phyloP scores from a whole-genome alignment of 1,139 yeast genomes.

The Yamadazyma trypodendri region DNA sequence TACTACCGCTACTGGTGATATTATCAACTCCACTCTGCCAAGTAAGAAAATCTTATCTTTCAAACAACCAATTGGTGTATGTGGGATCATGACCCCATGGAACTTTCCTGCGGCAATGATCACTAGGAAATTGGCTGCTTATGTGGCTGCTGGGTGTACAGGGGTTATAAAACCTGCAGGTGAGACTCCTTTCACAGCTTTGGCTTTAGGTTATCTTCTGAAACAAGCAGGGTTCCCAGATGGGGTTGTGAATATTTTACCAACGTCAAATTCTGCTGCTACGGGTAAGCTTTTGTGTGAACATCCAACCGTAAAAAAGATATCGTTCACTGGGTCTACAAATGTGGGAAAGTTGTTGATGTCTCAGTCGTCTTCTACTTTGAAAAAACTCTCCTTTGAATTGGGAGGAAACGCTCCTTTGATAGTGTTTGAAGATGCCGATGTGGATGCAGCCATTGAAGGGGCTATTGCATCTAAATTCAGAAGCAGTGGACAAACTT shows the following conservation, averaged over 20 bases:
- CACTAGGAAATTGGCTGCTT: constrained; percentile 87
- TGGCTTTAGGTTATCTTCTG: constrained; percentile 73
- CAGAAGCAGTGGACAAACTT: constrained; percentile 83
- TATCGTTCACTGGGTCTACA: constrained; percentile 92
- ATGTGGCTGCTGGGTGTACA: constrained; percentile 91
- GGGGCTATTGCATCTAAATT: constrained; percentile 64
- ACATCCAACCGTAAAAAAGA: constrained; percentile 64
- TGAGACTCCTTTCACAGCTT: constrained; percentile 85
- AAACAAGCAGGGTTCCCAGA: constrained; percentile 84
- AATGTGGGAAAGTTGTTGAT: constrained; percentile 76
- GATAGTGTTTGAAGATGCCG: constrained; percentile 82
- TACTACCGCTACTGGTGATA: constrained; percentile 70
- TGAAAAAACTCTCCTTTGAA: constrained; percentile 84
- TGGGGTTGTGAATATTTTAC: constrained; percentile 75
- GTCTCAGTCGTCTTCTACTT: constrained; percentile 71
- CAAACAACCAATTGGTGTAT: constrained; percentile 85
- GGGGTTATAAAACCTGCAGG: constrained; percentile 86
- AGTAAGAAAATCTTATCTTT: constrained; percentile 60
- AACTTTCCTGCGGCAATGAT: constrained; percentile 96
- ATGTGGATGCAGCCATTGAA: constrained; percentile 71
- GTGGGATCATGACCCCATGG: constrained; percentile 94
- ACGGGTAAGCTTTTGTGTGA: constrained; percentile 73
- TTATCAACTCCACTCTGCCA: constrained; percentile 62
- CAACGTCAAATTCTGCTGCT: constrained; percentile 53
- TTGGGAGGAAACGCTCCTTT: constrained; percentile 95